These are phyloP conservation scores for Sporothrix pseudoabietina DNA, from an alignment of 2,329 filamentous ascomycete species.

Conservation along the genomic window DNA sequence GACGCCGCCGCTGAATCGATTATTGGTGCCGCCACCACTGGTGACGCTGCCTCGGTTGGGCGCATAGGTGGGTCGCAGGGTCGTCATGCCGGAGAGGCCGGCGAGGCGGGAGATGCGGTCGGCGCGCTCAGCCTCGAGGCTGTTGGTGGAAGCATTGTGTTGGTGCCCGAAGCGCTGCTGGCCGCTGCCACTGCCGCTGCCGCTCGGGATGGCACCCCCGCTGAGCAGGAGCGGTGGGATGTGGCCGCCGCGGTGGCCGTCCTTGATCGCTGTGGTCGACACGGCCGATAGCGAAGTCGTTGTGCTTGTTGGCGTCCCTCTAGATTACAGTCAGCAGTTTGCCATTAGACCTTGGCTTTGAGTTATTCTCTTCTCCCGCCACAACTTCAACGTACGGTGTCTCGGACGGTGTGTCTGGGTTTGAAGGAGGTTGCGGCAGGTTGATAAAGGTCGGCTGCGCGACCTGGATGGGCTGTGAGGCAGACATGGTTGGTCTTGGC, in stretches of 20 bases:
- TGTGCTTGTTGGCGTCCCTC: slow-evolving; percentile 88
- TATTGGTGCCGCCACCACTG: slow-evolving; percentile 35
- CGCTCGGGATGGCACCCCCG: slow-evolving; percentile 43
- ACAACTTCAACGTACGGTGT: slow-evolving; percentile 68
- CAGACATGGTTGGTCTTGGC: background rate
- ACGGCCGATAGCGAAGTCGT: slow-evolving; percentile 90
- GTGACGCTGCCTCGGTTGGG: slow-evolving; percentile 35
- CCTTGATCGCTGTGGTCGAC: slow-evolving; percentile 93
- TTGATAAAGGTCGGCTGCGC: slow-evolving; percentile 72
- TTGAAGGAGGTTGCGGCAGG: slow-evolving; percentile 77
- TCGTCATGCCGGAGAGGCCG: slow-evolving; percentile 84
- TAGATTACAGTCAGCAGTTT: slow-evolving; percentile 43
- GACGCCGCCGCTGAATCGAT: slow-evolving; percentile 36
- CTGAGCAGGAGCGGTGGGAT: slow-evolving; percentile 25
- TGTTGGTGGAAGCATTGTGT: slow-evolving; percentile 65
- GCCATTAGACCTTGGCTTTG: background rate
- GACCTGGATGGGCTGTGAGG: slow-evolving; percentile 33
- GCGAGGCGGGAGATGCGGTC: slow-evolving; percentile 94
- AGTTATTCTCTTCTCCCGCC: background rate
- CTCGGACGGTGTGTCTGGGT: slow-evolving; percentile 84
- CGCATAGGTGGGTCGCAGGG: slow-evolving; percentile 56
- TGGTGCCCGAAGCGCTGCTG: slow-evolving; percentile 60
- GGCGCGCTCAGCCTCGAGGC: slow-evolving; percentile 86
- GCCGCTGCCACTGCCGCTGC: slow-evolving; percentile 50
- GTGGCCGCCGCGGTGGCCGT: slow-evolving; percentile 80